These are phyloP conservation scores for Circinella umbellata DNA, from an alignment of 371 early-diverging fungal species.

Conservation along the genomic window DNA sequence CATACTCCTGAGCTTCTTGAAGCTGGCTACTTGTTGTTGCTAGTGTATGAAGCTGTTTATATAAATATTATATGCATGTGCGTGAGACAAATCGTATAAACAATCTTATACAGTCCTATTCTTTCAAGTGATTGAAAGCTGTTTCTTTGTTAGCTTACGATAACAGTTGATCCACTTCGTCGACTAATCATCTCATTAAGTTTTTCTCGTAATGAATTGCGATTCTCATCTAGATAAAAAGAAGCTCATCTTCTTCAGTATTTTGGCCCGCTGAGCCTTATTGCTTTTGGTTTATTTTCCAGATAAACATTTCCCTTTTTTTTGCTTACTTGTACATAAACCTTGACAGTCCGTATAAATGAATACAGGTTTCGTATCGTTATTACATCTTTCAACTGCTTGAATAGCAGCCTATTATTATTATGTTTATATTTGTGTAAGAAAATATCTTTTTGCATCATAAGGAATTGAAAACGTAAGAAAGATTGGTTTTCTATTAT, in stretches of 20 bases:
- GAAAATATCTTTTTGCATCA: not conserved
- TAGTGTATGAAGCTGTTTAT: conserved; percentile 5
- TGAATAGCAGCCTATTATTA: conserved; percentile 8
- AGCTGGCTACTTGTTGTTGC: conserved; percentile 2
- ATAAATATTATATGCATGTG: not conserved
- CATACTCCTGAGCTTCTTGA: conserved; percentile 8
- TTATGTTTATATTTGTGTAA: not conserved
- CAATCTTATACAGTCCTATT: too few relatives aligned
- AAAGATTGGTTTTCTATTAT: not conserved
- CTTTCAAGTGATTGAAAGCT: too few relatives aligned
- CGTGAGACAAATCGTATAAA: not conserved
- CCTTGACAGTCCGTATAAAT: conserved; percentile 12
- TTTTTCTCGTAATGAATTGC: conserved; percentile 9
- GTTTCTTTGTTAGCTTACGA: conserved; percentile 3
- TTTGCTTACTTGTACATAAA: conserved; percentile 1
- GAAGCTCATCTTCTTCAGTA: not conserved
- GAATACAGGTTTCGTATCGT: not conserved
- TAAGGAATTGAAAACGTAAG: not conserved
- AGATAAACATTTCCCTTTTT: not conserved
- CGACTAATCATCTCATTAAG: conserved; percentile 9
- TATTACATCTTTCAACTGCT: conserved; percentile 8
- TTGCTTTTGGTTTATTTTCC: too few relatives aligned
- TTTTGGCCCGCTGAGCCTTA: not conserved
- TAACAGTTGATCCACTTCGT: conserved; percentile 3
- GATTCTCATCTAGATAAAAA: not conserved